phyloP scores from a whole-genome alignment of 2,329 filamentous ascomycete genomes.

The Botrytis fabae region DNA sequence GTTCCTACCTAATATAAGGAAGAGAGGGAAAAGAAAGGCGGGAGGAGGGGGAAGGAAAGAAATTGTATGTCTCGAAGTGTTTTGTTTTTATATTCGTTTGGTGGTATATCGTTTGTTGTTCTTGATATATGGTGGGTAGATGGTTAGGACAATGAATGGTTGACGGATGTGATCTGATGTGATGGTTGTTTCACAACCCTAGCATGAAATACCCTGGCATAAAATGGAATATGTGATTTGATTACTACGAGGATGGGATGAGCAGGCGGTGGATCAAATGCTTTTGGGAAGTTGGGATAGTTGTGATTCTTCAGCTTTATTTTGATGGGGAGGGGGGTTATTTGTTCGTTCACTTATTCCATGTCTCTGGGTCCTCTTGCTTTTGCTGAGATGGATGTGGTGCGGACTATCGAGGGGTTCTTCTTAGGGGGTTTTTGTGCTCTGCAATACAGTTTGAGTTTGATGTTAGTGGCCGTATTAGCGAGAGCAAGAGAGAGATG shows the following conservation, averaged over 20 bases:
- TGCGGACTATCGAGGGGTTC: not conserved
- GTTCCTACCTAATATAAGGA: accelerated
- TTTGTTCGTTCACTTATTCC: not conserved
- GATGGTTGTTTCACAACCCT: no score
- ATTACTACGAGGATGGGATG: not conserved
- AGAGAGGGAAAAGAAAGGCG: not conserved
- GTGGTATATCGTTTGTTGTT: no score
- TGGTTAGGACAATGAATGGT: no score
- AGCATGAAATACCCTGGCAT: no score
- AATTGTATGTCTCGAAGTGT: no score
- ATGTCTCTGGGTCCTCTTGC: not conserved
- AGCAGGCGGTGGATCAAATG: not conserved
- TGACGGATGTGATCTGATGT: no score
- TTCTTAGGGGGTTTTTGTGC: not conserved
- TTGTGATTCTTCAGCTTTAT: not conserved
- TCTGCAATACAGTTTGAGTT: not conserved
- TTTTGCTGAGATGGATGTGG: not conserved
- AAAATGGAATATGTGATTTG: not conserved
- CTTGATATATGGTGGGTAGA: no score
- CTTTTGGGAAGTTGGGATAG: not conserved
- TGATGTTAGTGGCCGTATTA: not conserved
- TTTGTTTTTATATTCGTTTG: no score
- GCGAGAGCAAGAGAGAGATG: not conserved
- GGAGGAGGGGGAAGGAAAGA: no score
- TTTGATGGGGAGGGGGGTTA: not conserved